Evolutionary conservation across 192 early-diverging fungal species (phyloP).

Genomic region (Backusella circina): DNA sequence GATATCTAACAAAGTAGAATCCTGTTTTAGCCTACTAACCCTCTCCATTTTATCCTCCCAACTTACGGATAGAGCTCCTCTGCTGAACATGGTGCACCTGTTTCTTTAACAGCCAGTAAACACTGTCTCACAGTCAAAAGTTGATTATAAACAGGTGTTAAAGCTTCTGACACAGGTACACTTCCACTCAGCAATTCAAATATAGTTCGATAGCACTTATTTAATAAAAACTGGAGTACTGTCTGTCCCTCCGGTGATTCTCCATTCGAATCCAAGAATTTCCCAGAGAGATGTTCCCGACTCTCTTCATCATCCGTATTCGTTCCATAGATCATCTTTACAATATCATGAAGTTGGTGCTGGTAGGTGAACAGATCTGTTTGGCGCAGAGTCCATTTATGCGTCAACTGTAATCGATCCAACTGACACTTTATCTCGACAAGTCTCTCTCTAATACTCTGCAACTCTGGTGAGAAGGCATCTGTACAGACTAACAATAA

Average conservation of each 20-base stretch:
- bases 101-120: slow-evolving; percentile 60
- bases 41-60: no score
- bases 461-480: slow-evolving; percentile 55
- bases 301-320: neutral
- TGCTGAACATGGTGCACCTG: slow-evolving; percentile 57
- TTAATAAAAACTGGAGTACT: slow-evolving; percentile 58
- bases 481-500: slow-evolving; percentile 62
- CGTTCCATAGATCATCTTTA: slow-evolving; percentile 51
- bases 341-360: slow-evolving; percentile 70
- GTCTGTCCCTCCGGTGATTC: slow-evolving; percentile 66
- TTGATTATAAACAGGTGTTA: slow-evolving; percentile 73
- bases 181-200: slow-evolving; percentile 65
- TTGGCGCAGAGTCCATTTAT: slow-evolving; percentile 76
- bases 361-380: slow-evolving; percentile 72
- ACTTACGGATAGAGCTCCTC: slow-evolving; percentile 67
- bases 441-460: slow-evolving; percentile 60
- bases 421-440: slow-evolving; percentile 70
- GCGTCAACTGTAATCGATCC: slow-evolving; percentile 68
- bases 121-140: slow-evolving; percentile 68
- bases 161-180: slow-evolving; percentile 64
- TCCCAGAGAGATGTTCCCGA: neutral
- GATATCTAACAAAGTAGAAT: slow-evolving; percentile 46
- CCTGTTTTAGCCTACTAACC: no score
- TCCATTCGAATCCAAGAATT: slow-evolving; percentile 60
- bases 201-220: slow-evolving; percentile 76